Evolutionary conservation across 2,329 filamentous ascomycete species (phyloP).

Genomic region (Lasiodiplodia citricola): DNA sequence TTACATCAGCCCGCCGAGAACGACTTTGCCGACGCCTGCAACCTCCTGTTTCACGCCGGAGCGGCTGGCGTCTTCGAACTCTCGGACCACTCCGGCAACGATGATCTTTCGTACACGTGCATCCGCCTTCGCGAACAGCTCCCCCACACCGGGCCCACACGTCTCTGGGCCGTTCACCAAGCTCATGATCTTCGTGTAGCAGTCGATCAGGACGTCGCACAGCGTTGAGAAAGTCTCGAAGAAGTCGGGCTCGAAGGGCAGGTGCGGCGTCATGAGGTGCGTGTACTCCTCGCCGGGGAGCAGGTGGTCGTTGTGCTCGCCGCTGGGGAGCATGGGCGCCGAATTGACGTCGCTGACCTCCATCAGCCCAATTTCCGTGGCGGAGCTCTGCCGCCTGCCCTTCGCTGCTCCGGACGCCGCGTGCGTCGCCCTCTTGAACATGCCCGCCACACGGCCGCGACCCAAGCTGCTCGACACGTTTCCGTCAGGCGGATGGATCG

Average conservation of each 20-base stretch:
- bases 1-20: conserved; percentile 82
- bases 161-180: conserved; percentile 74
- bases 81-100: conserved; percentile 82
- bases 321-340: conserved; percentile 4
- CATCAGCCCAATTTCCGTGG: conserved; percentile 61
- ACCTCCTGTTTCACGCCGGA: conserved; percentile 79
- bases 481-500: conserved; percentile 80
- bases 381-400: conserved; percentile 61
- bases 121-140: conserved; percentile 90
- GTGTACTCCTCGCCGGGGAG: conserved; percentile 81
- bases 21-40: conserved; percentile 83
- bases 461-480: conserved; percentile 71
- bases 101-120: conserved; percentile 85
- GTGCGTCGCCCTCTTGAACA: conserved; percentile 56
- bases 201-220: conserved; percentile 93
- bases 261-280: conserved; percentile 83
- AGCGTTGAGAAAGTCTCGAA: conserved; percentile 95
- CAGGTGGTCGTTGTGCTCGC: conserved; percentile 31
- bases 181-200: conserved; percentile 78
- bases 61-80: conserved; percentile 89
- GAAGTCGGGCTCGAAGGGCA: conserved; percentile 97
- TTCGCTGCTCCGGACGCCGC: conserved; percentile 41
- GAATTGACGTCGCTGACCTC: conserved; percentile 31
- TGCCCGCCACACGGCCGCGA: conserved; percentile 70
- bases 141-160: conserved; percentile 72